These are phyloP conservation scores for Lodderomyces oxycetoniae DNA, from an alignment of 1,139 yeast genomes.

Conservation along the genomic window DNA sequence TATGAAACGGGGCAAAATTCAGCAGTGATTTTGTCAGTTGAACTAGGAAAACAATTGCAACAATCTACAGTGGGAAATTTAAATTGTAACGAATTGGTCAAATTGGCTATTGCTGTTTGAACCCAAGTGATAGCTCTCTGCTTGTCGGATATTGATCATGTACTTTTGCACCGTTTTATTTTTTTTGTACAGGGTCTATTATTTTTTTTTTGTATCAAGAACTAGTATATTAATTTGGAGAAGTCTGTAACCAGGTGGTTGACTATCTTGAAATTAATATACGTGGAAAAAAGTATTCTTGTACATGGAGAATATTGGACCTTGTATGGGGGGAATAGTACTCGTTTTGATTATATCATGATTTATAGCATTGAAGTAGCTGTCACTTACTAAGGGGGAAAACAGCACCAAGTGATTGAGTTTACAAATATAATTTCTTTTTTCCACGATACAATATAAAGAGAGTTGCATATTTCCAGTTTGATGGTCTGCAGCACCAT, in stretches of 20 bases:
- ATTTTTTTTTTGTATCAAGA: constrained; percentile 4
- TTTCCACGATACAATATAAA: constrained; percentile 5
- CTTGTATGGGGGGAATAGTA: not conserved
- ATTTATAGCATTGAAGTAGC: constrained; percentile 40
- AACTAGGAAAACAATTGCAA: constrained; percentile 6
- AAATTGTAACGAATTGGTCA: constrained; percentile 2
- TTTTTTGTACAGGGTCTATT: not conserved
- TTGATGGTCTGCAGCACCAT: constrained; percentile 42
- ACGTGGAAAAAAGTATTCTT: constrained; percentile 19
- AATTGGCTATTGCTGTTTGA: constrained; percentile 4
- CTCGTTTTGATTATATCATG: constrained; percentile 5
- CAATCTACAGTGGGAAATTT: constrained; percentile 5
- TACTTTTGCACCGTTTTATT: not conserved
- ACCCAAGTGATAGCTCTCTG: constrained; percentile 28
- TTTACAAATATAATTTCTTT: not conserved
- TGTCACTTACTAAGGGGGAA: constrained; percentile 10
- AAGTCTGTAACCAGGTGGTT: constrained; percentile 16
- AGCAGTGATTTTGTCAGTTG: constrained; percentile 42
- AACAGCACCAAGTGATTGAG: constrained; percentile 1
- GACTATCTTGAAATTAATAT: constrained; percentile 20
- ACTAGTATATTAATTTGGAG: constrained; percentile 24
- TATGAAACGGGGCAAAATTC: constrained; percentile 50
- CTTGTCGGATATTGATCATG: constrained; percentile 21
- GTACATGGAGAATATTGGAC: not conserved
- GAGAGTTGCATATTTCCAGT: constrained; percentile 1